Base-by-base conservation (phyloP, 2,329 filamentous ascomycete species). In the Colletotrichum sp. region DNA sequence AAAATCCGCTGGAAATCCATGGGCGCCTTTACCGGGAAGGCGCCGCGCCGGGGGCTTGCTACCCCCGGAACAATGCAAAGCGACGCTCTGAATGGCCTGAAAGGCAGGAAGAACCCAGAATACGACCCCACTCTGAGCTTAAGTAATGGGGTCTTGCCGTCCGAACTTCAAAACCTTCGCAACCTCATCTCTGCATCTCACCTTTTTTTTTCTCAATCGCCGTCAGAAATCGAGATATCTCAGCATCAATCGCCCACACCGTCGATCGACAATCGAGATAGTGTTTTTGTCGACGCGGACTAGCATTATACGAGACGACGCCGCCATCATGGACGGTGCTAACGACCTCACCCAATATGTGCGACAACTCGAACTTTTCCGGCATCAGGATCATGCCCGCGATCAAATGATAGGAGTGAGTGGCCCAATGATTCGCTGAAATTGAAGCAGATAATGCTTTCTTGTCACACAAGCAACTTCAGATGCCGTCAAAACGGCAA, bases 401-500 rank as follows among this genome's bases (percentile, higher is more conserved):
- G 76, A 77, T 57, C 68, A 77, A 30, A 77, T 77, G 76, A 72
- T 77, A 18, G 72, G 69, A 44, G 75, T 76, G 30, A 66, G 66
- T 30, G 10, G 6, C 9, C 28, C 15, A 3, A 9, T 15, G 12
- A n/a, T 24, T 18, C 13, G 12, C 34, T 8, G 9, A 44, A 3
- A 52, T 9, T 26, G 26, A 21, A 21, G 21, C 16, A 15, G 9
- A 21, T 30, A 1, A 34, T 30, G 64, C 18, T 44, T 52, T 52
- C 8, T 28, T 7, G 6, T 21, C 24, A 12, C 18, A 21, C 10
- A 5, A 6, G n/a, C n/a, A 52, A 52, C n/a, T 21, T 13, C n/a
- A 8, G 7, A 21, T 52, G 44, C n/a, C 44, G n/a, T 13, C 44
- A 8, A 52, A 52, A 52, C 44, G 2, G 44, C 44, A 21, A 21